These are phyloP conservation scores for Linderina pennispora DNA, from an alignment of 192 early-diverging fungal genomes.

Conservation along the genomic window DNA sequence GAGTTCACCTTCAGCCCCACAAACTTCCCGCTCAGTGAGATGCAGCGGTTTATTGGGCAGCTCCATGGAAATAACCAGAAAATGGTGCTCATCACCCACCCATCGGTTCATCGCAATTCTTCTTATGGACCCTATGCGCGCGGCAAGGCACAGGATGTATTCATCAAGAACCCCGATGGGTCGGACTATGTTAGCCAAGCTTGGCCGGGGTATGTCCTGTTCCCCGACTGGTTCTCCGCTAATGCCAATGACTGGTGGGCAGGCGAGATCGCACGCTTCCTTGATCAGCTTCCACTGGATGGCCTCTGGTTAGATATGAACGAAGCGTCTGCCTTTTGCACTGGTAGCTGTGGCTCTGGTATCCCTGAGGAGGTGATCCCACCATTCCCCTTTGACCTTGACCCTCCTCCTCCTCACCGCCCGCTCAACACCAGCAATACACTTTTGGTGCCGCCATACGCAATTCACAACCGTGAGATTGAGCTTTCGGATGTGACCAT, in stretches of 20 bases:
- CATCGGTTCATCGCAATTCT: conserved; percentile 48
- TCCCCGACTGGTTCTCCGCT: conserved; percentile 56
- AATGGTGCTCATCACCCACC: conserved; percentile 58
- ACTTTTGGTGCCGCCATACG: conserved; percentile 43
- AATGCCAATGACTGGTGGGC: conserved; percentile 49
- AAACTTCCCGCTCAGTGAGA: conserved; percentile 49
- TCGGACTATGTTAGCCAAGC: conserved; percentile 50
- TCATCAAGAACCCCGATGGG: conserved; percentile 54
- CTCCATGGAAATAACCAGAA: conserved; percentile 46
- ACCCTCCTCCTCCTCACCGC: conserved; percentile 8
- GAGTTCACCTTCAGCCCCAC: conserved; percentile 55
- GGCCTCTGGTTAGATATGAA: conserved; percentile 72
- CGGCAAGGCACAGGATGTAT: conserved; percentile 48
- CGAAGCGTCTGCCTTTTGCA: conserved; percentile 58
- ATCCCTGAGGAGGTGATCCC: conserved; percentile 9
- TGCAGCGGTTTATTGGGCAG: conserved; percentile 38
- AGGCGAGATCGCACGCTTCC: conserved; percentile 35
- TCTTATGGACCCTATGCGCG: conserved; percentile 49
- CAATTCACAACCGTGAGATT: conserved; percentile 42
- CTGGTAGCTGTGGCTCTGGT: conserved; percentile 46
- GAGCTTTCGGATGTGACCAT: conserved; percentile 48
- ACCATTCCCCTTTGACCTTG: conserved; percentile 9
- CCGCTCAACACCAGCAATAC: conserved; percentile 30
- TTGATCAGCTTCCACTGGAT: conserved; percentile 40
- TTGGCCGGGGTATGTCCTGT: conserved; percentile 58